Base-by-base conservation (phyloP, 441 rosid genomes). In the Rhodomyrtus psidioides region DNA sequence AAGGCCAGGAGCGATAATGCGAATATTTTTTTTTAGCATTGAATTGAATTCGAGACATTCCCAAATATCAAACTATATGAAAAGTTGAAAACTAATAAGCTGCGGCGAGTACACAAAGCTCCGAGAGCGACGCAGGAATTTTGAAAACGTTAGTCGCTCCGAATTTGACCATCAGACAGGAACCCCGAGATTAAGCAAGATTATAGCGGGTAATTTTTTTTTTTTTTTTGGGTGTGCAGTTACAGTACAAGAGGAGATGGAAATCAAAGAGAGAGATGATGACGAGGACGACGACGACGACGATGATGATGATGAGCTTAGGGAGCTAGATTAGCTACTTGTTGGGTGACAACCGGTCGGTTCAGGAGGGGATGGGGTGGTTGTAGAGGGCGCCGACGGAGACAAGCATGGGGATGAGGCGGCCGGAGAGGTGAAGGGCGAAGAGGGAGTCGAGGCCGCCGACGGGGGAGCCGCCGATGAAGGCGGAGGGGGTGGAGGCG, bases 401-500 rank as follows among this genome's bases (percentile, higher is more conserved):
- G 82, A 93, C 95, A 55, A 95, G 97, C 93, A 89, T 95, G n/a
- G 97, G 99, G 55, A 96, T 94, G 82, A 96, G 99, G 87, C 90
- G 94, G 87, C 95, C 97, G 88, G 96, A 92, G 84, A 96, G 92
- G 85, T 96, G 99, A 65, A 96, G 95, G 17, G 93, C 98, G 30
- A 96, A 92, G 51, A 96, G 98, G 53, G 98, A 94, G 88, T 95
- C 99, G 14, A 96, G 93, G n/a, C 98, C 98, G 17, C 98, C 98
- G 83, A 95, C 88, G 79, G 92, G 92, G 82, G 90, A 86, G 83
- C 98, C 97, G 46, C 99, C 98, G 83, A 95, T 95, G 91, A 96
- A 96, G 51, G 88, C 85, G 83, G 58, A 79, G 7, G 62, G 84
- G 53, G 84, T 27, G 84, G 56, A 81, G 56, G 83, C 79, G 49